Evolutionary conservation across 441 rosid genomes (phyloP).

Genomic region (Adansonia madagascariensis): DNA sequence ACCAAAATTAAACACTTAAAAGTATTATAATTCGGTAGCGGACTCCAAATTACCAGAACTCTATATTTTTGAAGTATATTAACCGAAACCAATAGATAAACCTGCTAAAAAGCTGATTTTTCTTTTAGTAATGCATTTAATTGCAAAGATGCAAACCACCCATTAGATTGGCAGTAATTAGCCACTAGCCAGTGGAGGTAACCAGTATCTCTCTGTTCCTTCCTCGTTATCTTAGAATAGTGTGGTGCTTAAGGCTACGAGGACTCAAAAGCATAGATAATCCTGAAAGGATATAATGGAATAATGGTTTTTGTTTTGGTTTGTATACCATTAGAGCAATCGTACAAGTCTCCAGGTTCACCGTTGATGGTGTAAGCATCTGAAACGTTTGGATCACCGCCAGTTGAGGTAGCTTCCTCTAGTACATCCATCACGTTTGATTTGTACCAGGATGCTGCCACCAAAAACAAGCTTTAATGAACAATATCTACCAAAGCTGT

Average conservation of each 20-base stretch:
- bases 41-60: too few species aligned
- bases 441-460: slow-evolving; percentile 57
- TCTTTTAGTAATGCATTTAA: too few species aligned
- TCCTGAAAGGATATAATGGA: not conserved
- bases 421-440: slow-evolving; percentile 28
- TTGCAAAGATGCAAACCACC: too few species aligned
- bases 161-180: too few species aligned
- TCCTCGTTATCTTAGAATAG: too few species aligned
- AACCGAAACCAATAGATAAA: too few species aligned
- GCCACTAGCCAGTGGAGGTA: too few species aligned
- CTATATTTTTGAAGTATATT: too few species aligned
- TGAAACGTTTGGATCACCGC: slow-evolving; percentile 42
- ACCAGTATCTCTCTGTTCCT: too few species aligned
- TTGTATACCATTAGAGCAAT: slow-evolving; percentile 45
- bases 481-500: not conserved
- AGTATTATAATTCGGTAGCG: not conserved
- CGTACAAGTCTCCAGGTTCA: slow-evolving; percentile 43
- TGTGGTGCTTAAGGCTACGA: too few species aligned
- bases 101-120: too few species aligned
- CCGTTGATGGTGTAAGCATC: slow-evolving; percentile 52
- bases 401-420: slow-evolving; percentile 25
- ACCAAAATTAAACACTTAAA: not conserved
- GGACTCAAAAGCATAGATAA: not conserved
- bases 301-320: not conserved
- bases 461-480: slow-evolving; percentile 19